Base-by-base conservation (phyloP, 805 yeast species). In the Jamesozyma gamospora region DNA sequence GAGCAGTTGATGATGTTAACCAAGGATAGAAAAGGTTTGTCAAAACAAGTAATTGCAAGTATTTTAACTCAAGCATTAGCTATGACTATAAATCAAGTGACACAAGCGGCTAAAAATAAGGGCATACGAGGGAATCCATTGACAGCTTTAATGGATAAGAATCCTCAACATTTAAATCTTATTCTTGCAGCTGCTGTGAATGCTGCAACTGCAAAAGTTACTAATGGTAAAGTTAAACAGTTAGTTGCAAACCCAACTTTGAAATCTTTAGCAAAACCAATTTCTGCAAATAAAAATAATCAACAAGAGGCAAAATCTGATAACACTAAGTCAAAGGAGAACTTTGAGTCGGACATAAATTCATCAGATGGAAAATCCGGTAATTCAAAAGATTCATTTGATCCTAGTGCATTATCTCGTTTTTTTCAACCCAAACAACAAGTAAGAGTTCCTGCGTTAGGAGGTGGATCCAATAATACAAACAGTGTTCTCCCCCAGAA, bases 61-160 rank as follows among this genome's bases (percentile, higher is more conserved):
- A 77, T 87, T 40, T 67, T 88, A 50, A 88, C 96, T 8, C 87
- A 83, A 51, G 95, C 96, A 1, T 69, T 88, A 49, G 95, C 96
- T 3, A 82, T 88, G 67, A 90, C 95, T 0, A 86, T 88, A 46
- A 90, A 94, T 10, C 92, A 83, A 57, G 90, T 83, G 9, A 81
- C 82, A 42, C 88, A 79, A 49, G 88, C 88, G 7, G 95, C 95
- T 0, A 84, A 87, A 51, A 79, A 78, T 50, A 84, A 82, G 28
- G 88, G 92, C 14, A 79, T 83, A 43, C 76, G 78, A 1, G 84
- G 86, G 16, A 82, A 82, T 51, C 88, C 92, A 4, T 64, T 83
- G 45, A 77, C 82, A 12, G 81, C 84, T 26, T 69, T 81, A 52
- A 84, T 82, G 51, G 90, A 83, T 41, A 79, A 77, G 47, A 84